phyloP scores from a whole-genome alignment of 352 stramenopile genomes.

The Poterioochromonas sp. region DNA sequence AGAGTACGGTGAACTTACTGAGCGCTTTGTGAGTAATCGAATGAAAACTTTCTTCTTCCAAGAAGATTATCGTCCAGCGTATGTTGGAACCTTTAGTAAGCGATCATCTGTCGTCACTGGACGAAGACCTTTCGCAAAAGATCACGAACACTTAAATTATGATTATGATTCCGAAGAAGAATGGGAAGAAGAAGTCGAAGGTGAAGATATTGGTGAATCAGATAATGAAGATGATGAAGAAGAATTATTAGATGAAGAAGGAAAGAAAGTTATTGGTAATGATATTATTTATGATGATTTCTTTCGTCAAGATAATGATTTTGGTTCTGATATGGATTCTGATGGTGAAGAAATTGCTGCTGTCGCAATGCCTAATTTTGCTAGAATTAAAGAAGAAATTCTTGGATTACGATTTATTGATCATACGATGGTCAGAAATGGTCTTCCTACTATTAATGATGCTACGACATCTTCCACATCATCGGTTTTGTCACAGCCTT shows the following conservation, averaged over 20 bases:
- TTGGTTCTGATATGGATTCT: background rate
- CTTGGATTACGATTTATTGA: background rate
- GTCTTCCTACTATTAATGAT: too few relatives aligned
- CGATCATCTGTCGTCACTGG: background rate
- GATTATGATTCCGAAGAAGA: constrained; percentile 19
- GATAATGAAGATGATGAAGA: constrained; percentile 7
- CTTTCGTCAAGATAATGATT: constrained; percentile 7
- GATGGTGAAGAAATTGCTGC: background rate
- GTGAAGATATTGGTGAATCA: constrained; percentile 19
- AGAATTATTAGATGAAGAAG: constrained; percentile 9
- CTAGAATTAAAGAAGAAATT: background rate
- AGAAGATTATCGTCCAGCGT: background rate
- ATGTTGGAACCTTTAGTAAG: constrained; percentile 25
- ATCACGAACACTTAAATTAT: background rate
- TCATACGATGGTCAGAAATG: too few relatives aligned
- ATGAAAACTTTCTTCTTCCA: background rate
- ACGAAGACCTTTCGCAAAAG: constrained; percentile 8
- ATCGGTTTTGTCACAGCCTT: too few relatives aligned
- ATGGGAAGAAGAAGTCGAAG: constrained; percentile 27
- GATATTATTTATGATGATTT: constrained; percentile 8
- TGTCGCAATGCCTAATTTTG: background rate
- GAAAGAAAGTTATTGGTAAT: background rate
- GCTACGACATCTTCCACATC: too few relatives aligned
- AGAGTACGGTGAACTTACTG: background rate
- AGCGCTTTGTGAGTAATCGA: background rate